These are phyloP conservation scores for Protostelium mycophagum DNA, from an alignment of 78 protist genomes.

Conservation along the genomic window DNA sequence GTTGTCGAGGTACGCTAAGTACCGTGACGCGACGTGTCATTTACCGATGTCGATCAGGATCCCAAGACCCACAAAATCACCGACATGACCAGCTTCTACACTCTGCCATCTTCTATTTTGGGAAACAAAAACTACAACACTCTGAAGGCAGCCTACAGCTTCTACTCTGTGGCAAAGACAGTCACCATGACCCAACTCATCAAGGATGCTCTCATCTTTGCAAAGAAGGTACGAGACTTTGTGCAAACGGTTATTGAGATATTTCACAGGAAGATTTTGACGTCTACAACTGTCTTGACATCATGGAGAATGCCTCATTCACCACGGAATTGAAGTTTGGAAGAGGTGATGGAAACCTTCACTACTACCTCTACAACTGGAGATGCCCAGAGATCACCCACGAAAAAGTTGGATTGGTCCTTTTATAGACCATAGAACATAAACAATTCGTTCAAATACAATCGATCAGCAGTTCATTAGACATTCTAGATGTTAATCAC, in stretches of 20 bases:
- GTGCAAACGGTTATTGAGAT: background rate
- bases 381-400: constrained; percentile 40
- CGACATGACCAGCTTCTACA: constrained; percentile 87
- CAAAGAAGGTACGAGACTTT: constrained; percentile 22
- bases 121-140: constrained; percentile 64
- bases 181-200: constrained; percentile 61
- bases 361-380: constrained; percentile 91
- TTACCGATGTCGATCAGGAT: background rate
- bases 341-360: constrained; percentile 94
- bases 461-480: no score
- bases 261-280: constrained; percentile 66
- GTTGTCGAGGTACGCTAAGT: constrained; percentile 69
- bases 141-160: constrained; percentile 93
- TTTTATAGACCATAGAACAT: constrained; percentile 43
- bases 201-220: constrained; percentile 82
- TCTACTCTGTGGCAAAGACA: constrained; percentile 85
- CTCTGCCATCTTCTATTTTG: constrained; percentile 90
- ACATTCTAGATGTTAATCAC: no score
- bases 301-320: constrained; percentile 79
- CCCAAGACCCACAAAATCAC: constrained; percentile 64
- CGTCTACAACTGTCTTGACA: constrained; percentile 94
- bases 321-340: constrained; percentile 87
- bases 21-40: background rate
- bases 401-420: constrained; percentile 67
- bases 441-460: no score